Base-by-base conservation (phyloP, 1,284 basidiomycete genomes). In the Tylopilus sp. region DNA sequence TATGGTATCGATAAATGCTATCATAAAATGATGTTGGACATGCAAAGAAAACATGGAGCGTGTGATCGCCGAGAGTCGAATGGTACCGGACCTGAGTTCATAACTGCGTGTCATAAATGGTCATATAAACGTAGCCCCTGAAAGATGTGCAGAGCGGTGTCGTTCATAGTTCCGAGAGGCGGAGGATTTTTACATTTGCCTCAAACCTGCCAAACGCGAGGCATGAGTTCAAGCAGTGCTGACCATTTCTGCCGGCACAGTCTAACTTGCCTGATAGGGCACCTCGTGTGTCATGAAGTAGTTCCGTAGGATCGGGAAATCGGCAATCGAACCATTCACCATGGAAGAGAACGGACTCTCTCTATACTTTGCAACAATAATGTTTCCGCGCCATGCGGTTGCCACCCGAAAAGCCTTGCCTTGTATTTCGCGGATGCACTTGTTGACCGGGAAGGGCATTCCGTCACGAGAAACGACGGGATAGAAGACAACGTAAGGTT, bases 401-500 rank as follows among this genome's bases (percentile, higher is more conserved):
- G 76, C 73, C 60, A 86, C 84, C 55, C 69, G 73, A 68, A 76
- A 88, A 21, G 64, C 64, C 35, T 64, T 63, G 11, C 78, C 84
- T 67, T 90, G 86, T 52, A 88, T 84, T 47, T 89, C 85, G 28
- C 77, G 77, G 51, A 89, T 75, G 55, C 75, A 76, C 58, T 82
- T 83, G 72, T 90, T 90, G 57, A 86, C 63, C 4, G 87, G 87
- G 66, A 89, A 89, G 6, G 83, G 77, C 79, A 85, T 86, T 26
- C 82, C 83, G 56, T 89, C 85, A 46, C 84, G 79, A 44, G 86
- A 86, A 40, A 86, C 63, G 43, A 74, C 72, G 2, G 86, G 87
- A 57, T 86, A 89, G 64, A 88, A 90, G 41, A 89, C 74, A 55
- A 89, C 81, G 68, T 89, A 90, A 13, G 87, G 87, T 52, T 83